Percentiles rank a stretch among this genome's conserved stretches.
Conservation (phyloP, 768 basidiomycete genomes). For the Dioszegia crocea region DNA sequence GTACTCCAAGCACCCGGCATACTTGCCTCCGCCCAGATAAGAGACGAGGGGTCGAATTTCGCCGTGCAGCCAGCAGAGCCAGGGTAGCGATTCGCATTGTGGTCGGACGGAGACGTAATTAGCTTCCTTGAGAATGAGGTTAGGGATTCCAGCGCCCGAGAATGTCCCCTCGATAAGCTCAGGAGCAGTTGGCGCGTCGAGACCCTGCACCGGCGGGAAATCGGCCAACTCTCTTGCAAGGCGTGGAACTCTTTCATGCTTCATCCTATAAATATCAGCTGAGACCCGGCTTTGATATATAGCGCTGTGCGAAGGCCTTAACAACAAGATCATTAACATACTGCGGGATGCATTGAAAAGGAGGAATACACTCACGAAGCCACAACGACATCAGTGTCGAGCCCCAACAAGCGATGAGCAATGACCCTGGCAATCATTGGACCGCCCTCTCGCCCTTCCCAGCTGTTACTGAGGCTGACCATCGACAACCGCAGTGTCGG, state of each 20-base stretch:
- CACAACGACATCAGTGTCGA: background rate
- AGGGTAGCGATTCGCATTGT: background rate
- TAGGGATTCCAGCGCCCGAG: background rate
- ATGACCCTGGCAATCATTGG: background rate
- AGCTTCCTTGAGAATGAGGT: background rate
- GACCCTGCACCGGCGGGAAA: background rate
- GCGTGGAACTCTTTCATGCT: background rate
- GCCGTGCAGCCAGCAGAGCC: background rate
- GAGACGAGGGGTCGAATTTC: background rate
- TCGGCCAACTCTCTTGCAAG: background rate
- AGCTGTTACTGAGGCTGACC: background rate
- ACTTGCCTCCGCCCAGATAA: background rate
- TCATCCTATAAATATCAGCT: no score
- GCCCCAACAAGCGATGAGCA: background rate
- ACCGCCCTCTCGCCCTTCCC: background rate
- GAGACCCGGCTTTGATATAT: no score
- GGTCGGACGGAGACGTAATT: background rate
- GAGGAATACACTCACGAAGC: background rate
- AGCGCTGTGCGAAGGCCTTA: background rate
- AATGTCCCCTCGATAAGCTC: background rate
- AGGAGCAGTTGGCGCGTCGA: no score
- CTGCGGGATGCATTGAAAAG: background rate
- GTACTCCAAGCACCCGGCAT: background rate
- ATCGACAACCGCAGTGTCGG: background rate
- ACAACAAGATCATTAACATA: background rate